phyloP scores from a whole-genome alignment of 2,329 filamentous ascomycete genomes.

The Alternaria incomplexa region DNA sequence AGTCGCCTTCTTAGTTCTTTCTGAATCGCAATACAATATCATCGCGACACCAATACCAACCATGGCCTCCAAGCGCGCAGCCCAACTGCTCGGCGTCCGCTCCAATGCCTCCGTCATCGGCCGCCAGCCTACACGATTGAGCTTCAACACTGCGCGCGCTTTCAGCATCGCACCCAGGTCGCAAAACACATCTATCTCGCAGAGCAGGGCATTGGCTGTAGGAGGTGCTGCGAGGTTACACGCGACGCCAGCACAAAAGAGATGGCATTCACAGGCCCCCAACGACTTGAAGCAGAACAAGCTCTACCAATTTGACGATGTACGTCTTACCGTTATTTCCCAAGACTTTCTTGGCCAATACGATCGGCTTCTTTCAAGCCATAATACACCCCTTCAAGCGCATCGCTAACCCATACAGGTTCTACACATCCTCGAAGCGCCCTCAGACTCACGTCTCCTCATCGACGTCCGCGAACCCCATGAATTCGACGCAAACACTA shows the following conservation, averaged over 20 bases:
- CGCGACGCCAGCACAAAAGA: constrained; percentile 7
- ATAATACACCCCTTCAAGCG: no score
- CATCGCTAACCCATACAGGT: constrained; percentile 27
- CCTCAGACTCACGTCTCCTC: constrained; percentile 39
- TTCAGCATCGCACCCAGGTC: constrained; percentile 10
- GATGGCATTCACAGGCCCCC: constrained; percentile 48
- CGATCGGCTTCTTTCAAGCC: no score
- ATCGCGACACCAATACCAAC: background rate
- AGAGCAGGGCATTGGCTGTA: background rate
- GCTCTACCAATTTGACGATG: constrained; percentile 50
- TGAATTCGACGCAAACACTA: constrained; percentile 69
- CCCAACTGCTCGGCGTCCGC: constrained; percentile 20
- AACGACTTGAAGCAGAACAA: constrained; percentile 32
- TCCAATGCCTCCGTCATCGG: constrained; percentile 11
- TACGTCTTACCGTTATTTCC: constrained; percentile 17
- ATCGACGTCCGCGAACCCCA: constrained; percentile 73
- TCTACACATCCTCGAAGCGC: constrained; percentile 41
- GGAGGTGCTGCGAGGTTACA: background rate
- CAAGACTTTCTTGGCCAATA: no score
- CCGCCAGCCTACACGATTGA: constrained; percentile 11
- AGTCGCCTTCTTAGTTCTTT: background rate
- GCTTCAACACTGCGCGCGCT: constrained; percentile 8
- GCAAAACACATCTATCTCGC: background rate
- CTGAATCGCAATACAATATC: background rate
- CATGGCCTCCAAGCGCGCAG: constrained; percentile 29